Base-by-base conservation (phyloP, 2,329 filamentous ascomycete species). In the Zymoseptoria passerinii region DNA sequence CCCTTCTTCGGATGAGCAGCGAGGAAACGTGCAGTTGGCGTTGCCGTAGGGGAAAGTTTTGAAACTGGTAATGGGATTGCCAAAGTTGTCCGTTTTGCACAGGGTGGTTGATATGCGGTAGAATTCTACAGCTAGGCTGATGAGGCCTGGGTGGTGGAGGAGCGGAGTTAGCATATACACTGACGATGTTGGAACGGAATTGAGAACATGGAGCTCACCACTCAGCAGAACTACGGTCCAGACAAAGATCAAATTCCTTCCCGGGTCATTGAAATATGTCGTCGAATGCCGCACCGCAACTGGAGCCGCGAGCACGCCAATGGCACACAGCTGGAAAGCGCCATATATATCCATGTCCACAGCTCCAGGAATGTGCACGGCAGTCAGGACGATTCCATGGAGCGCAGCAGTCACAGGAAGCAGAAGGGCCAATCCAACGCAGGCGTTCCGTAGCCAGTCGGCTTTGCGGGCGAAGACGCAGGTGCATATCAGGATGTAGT, bases 261-360 rank as follows among this genome's bases (percentile, higher is more conserved):
- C 84, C 0, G 81, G 82, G 20, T 81, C 79, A 55, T 83, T 77
- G 67, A 86, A 87, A 66, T 88, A 88, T 0, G 84, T 88, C 16
- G 72, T 72, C 1, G 84, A 87, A 50, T 84, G 70, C 61, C 79
- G 77, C 20, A 85, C 83, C 0, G 84, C 86, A 0, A 84, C 77
- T 0, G 85, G 85, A 3, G 82, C 85, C 1, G 83, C 82, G 3
- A 88, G 65, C 16, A 87, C 83, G 10, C 83, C 85, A 44, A 88
- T 84, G 0, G 84, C 78, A 59, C 85, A 88, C 0, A 87, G 69
- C 63, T 88, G 85, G 61, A 88, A 86, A 8, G 84, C 83, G 1
- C 85, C 85, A 58, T 81, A 88, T 3, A 88, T 75, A 63, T 88
- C 85, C 80, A 88, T 82, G 65, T 88, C 85, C 13, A 87, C 79